phyloP scores from a whole-genome alignment of 768 basidiomycete species.

The Crassisporium funariophilum region DNA sequence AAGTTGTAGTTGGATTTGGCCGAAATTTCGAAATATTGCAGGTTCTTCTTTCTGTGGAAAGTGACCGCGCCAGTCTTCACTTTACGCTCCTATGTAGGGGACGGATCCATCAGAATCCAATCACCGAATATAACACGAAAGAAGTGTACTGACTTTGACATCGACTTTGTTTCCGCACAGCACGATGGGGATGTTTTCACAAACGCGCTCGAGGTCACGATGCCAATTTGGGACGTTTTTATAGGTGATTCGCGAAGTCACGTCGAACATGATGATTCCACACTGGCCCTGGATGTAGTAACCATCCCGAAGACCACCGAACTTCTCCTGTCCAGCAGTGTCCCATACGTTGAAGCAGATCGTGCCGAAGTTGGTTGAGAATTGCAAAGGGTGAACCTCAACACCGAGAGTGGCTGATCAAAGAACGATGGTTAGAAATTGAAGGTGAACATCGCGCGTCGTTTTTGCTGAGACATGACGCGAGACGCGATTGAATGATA shows the following conservation, averaged over 20 bases:
- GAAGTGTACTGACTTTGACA: conserved; percentile 75
- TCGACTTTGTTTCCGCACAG: conserved; percentile 99
- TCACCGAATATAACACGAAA: conserved; percentile 7
- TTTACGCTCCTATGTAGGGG: conserved; percentile 83
- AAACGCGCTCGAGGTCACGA: conserved; percentile 98
- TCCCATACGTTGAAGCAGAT: conserved; percentile 99
- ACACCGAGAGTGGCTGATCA: conserved; percentile 94
- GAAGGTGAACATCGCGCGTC: conserved; percentile 21
- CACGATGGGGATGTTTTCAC: conserved; percentile 99
- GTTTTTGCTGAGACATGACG: conserved; percentile 19
- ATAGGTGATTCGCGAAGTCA: conserved; percentile 99
- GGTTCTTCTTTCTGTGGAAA: conserved; percentile 99
- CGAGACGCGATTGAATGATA: conserved; percentile 13
- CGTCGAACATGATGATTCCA: conserved; percentile 99
- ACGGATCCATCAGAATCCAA: conserved; percentile 7
- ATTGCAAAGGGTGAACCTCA: conserved; percentile 95
- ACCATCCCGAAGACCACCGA: conserved; percentile 96
- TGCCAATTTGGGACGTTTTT: conserved; percentile 99
- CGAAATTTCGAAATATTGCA: conserved; percentile 99
- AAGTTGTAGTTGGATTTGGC: conserved; percentile 99
- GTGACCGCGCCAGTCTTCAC: conserved; percentile 98
- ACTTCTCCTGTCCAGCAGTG: conserved; percentile 99
- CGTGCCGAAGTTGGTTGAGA: conserved; percentile 98
- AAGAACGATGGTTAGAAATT: conserved; percentile 13
- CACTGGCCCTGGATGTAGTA: conserved; percentile 98